Percentiles rank a stretch among this genome's conserved stretches.
Evolutionary conservation across 805 yeast genomes (phyloP).

Genomic region (Candida methanosorbosa): DNA sequence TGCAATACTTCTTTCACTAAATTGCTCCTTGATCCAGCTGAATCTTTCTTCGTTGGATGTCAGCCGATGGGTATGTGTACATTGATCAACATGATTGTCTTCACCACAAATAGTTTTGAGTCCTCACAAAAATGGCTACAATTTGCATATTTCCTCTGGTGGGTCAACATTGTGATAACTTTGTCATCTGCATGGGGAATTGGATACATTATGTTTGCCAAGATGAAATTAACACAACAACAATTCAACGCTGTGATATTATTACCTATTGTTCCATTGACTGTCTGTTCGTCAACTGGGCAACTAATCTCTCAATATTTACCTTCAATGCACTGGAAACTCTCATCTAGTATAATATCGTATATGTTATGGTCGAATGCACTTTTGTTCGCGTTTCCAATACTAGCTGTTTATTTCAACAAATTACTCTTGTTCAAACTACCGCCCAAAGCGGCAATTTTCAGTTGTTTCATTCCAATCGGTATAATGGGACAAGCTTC

Average conservation of each 20-base stretch:
- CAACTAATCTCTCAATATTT: slow-evolving; percentile 33
- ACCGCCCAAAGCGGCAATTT: slow-evolving; percentile 45
- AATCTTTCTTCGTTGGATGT: slow-evolving; percentile 67
- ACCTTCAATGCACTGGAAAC: slow-evolving; percentile 31
- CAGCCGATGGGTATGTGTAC: slow-evolving; percentile 74
- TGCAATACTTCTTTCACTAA: slow-evolving; percentile 9
- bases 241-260: slow-evolving; percentile 50
- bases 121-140: slow-evolving; percentile 30
- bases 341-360: slow-evolving; percentile 45
- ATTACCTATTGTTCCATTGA: slow-evolving; percentile 72
- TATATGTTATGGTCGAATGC: slow-evolving; percentile 67
- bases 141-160: slow-evolving; percentile 60
- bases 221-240: slow-evolving; percentile 22
- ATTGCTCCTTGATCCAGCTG: slow-evolving; percentile 30
- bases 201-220: slow-evolving; percentile 39
- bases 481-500: slow-evolving; percentile 87
- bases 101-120: slow-evolving; percentile 27
- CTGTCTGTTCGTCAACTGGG: slow-evolving; percentile 71
- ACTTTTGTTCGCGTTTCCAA: slow-evolving; percentile 45
- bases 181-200: slow-evolving; percentile 54
- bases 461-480: slow-evolving; percentile 67
- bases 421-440: slow-evolving; percentile 48
- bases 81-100: slow-evolving; percentile 46
- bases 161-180: slow-evolving; percentile 52
- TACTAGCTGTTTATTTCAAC: slow-evolving; percentile 51